Evolutionary conservation across 2,329 filamentous ascomycete genomes (phyloP).

Genomic region (Penicillium sumatraense): DNA sequence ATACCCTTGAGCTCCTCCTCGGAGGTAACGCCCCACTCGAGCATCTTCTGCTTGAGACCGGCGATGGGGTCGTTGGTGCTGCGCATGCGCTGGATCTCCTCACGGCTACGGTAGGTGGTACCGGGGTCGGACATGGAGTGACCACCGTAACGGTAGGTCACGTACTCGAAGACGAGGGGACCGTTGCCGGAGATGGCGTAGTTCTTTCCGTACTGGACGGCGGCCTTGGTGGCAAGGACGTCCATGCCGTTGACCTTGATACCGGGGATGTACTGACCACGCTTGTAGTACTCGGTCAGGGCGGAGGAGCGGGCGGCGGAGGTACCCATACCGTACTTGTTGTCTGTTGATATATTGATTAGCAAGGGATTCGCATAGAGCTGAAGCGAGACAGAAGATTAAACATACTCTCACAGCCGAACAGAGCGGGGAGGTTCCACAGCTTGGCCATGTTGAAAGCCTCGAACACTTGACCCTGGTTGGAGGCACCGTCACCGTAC

Average conservation of each 20-base stretch:
- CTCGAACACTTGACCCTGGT: slow-evolving; percentile 99
- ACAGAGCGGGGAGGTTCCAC: slow-evolving; percentile 94
- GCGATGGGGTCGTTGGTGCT: slow-evolving; percentile 98
- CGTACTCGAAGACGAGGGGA: slow-evolving; percentile 95
- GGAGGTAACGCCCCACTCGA: slow-evolving; percentile 88
- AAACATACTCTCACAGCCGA: slow-evolving; percentile 95
- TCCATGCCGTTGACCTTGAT: slow-evolving; percentile 99
- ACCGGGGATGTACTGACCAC: slow-evolving; percentile 98
- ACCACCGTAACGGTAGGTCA: slow-evolving; percentile 98
- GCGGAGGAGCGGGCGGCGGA: slow-evolving; percentile 91
- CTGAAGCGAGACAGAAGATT: too few species aligned
- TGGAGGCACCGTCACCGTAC: slow-evolving; percentile 97
- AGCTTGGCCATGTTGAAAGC: slow-evolving; percentile 99
- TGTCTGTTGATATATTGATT: slow-evolving; percentile 70
- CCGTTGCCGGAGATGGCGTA: slow-evolving; percentile 83
- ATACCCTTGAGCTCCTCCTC: slow-evolving; percentile 96
- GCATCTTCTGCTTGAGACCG: slow-evolving; percentile 95
- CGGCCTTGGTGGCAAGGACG: slow-evolving; percentile 95
- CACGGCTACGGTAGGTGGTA: slow-evolving; percentile 97
- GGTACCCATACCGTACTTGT: slow-evolving; percentile 99
- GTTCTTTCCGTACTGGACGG: slow-evolving; percentile 90
- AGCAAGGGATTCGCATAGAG: too few species aligned
- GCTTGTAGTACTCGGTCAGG: slow-evolving; percentile 99
- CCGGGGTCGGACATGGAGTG: slow-evolving; percentile 99
- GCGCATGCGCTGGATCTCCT: slow-evolving; percentile 99